Conservation (phyloP, 371 early-diverging fungal species). For the Saksenaea oblongispora region DNA sequence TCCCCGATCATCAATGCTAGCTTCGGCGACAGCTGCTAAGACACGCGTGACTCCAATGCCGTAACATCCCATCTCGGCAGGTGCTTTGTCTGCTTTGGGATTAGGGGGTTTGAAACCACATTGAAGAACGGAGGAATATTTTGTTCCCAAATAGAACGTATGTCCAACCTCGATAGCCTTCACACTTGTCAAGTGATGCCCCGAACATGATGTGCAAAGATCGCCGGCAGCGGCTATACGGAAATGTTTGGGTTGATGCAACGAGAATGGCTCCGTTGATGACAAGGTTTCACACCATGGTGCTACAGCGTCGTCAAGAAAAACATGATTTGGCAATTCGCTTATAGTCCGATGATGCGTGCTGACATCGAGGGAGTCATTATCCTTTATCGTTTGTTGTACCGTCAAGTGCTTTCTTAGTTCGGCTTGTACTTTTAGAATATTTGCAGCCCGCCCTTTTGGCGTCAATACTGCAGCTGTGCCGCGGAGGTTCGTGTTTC, state of each 20-base stretch:
- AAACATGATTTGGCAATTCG: conserved; percentile 18
- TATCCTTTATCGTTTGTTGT: conserved; percentile 11
- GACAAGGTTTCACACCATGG: not conserved
- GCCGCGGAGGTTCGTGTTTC: conserved; percentile 2
- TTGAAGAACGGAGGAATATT: conserved; percentile 72
- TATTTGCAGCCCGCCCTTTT: conserved; percentile 21
- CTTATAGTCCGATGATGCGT: not conserved
- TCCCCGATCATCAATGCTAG: conserved; percentile 64
- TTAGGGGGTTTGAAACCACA: conserved; percentile 54
- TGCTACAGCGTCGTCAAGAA: conserved; percentile 31
- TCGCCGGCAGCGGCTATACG: conserved; percentile 66
- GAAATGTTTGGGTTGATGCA: conserved; percentile 48
- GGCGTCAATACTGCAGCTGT: conserved; percentile 28
- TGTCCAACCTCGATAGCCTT: conserved; percentile 91
- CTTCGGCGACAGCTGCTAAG: conserved; percentile 79
- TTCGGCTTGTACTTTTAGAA: conserved; percentile 33
- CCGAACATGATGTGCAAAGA: conserved; percentile 60
- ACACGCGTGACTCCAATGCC: conserved; percentile 87
- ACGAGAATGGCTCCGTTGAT: not conserved
- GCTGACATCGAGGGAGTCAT: conserved; percentile 18
- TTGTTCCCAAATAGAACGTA: conserved; percentile 88
- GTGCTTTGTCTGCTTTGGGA: conserved; percentile 25
- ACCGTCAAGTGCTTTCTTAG: conserved; percentile 26
- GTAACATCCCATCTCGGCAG: conserved; percentile 91
- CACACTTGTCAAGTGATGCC: conserved; percentile 39